Base-by-base conservation (phyloP, 768 basidiomycete genomes). In the Boletus eberwhitei region DNA sequence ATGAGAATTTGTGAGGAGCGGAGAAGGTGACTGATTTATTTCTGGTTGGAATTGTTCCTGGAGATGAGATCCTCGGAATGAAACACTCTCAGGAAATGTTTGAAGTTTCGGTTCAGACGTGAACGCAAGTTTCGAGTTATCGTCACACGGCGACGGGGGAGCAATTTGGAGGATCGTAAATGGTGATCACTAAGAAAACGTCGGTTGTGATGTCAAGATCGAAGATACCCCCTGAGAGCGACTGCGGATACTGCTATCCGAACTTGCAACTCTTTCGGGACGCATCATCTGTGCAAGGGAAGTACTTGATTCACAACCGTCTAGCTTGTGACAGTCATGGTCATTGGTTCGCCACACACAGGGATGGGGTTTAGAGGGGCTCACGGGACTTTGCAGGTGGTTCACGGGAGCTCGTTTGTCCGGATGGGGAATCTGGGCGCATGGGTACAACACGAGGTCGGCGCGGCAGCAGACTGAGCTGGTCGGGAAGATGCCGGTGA, bases 21-120 rank as follows among this genome's bases (percentile, higher is more conserved):
- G 39, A 35, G 26, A 53, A 54, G 45, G 21, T 38, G 58, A 42
- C 4, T 22, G 47, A 50, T 58, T 39, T 43, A 60, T 62, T 41
- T 57, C 21, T n/a, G 47, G 11, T n/a, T n/a, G n/a, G n/a, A n/a
- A n/a, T n/a, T n/a, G n/a, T n/a, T n/a, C n/a, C n/a, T n/a, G 38
- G 31, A 36, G 49, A 43, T 44, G 53, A 47, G 54, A 42, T 66
- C 54, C 61, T 64, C 58, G 61, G 61, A 34, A 43, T 50, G 60
- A 57, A 62, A 49, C 35, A 52, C 44, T 29, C 35, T 45, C 38
- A 26, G 44, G 38, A 31, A 11, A 35, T 16, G 47, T 48, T 39
- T 14, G 40, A 43, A 41, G 49, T 54, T 52, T 51, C 43, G 51
- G 8, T 21, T n/a, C n/a, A n/a, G n/a, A n/a, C 48, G 46, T 34